These are phyloP conservation scores for Haplographium delicatum DNA, from an alignment of 495 filamentous ascomycete genomes.

Conservation along the genomic window DNA sequence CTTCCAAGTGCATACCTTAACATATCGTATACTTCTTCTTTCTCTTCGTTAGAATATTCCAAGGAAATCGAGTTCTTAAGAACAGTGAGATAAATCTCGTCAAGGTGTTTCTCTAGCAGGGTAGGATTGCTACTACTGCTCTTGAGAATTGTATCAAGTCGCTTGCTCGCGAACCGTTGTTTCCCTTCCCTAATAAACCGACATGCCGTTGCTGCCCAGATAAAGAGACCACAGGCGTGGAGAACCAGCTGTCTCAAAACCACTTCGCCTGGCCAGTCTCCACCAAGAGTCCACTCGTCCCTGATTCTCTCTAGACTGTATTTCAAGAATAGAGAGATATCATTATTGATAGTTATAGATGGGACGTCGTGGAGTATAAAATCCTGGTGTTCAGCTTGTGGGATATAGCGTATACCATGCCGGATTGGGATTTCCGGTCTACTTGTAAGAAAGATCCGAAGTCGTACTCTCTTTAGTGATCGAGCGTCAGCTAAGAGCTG, in stretches of 20 bases:
- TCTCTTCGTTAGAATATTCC: too few species aligned
- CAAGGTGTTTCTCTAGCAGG: slow-evolving; percentile 9
- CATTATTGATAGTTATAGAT: slow-evolving; percentile 6
- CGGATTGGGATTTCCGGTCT: slow-evolving; percentile 29
- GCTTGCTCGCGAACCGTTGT: slow-evolving; percentile 8
- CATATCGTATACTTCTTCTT: too few species aligned
- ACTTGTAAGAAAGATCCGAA: slow-evolving; percentile 23
- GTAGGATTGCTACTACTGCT: slow-evolving; percentile 3
- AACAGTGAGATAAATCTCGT: too few species aligned
- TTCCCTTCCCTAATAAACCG: too few species aligned
- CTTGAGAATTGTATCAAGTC: slow-evolving; percentile 9
- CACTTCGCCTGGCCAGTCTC: slow-evolving; percentile 5
- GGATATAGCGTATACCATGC: slow-evolving; percentile 3
- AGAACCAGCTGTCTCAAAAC: slow-evolving; percentile 1
- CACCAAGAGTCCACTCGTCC: slow-evolving; percentile 6
- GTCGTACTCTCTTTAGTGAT: slow-evolving; percentile 7
- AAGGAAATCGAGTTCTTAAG: slow-evolving; percentile 9
- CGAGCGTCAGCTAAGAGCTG: slow-evolving; percentile 22
- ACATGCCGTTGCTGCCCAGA: too few species aligned
- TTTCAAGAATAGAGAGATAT: slow-evolving; percentile 7
- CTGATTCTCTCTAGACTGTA: slow-evolving; percentile 15
- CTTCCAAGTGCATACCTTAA: too few species aligned
- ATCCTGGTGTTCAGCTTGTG: too few species aligned
- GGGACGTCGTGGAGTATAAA: too few species aligned
- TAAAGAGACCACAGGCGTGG: slow-evolving; percentile 1